Evolutionary conservation across 2,329 filamentous ascomycete species (phyloP).

Genomic region (Diaporthe velutina): DNA sequence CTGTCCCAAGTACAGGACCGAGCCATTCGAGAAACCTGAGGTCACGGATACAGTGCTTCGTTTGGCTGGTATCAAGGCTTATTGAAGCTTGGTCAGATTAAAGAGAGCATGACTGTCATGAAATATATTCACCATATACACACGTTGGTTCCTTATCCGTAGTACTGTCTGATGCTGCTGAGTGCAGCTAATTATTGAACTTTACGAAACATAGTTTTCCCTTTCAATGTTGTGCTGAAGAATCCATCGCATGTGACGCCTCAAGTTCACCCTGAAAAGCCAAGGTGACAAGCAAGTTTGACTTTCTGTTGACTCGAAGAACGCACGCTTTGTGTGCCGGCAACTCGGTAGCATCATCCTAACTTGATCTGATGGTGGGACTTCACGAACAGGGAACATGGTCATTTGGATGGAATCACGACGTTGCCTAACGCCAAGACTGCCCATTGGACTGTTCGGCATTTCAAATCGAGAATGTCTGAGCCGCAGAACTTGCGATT

Average conservation of each 20-base stretch:
- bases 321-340: background rate
- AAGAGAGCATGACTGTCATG: background rate
- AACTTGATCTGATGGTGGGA: background rate
- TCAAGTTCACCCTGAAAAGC: no score
- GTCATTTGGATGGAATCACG: background rate
- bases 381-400: background rate
- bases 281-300: background rate
- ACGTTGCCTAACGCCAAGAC: background rate
- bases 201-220: no score
- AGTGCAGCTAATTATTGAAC: background rate
- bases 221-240: background rate
- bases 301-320: no score
- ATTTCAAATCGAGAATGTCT: background rate
- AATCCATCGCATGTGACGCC: background rate
- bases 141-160: background rate
- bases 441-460: background rate
- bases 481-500: background rate
- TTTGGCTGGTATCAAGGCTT: constrained; percentile 51
- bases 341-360: background rate
- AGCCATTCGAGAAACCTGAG: constrained; percentile 54
- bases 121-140: background rate
- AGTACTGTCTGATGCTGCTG: background rate
- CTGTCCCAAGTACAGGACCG: constrained; percentile 51
- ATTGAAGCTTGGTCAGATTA: constrained; percentile 5
- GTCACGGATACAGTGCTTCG: constrained; percentile 50